phyloP scores from a whole-genome alignment of 768 basidiomycete genomes.

The Lentinula detonsa region DNA sequence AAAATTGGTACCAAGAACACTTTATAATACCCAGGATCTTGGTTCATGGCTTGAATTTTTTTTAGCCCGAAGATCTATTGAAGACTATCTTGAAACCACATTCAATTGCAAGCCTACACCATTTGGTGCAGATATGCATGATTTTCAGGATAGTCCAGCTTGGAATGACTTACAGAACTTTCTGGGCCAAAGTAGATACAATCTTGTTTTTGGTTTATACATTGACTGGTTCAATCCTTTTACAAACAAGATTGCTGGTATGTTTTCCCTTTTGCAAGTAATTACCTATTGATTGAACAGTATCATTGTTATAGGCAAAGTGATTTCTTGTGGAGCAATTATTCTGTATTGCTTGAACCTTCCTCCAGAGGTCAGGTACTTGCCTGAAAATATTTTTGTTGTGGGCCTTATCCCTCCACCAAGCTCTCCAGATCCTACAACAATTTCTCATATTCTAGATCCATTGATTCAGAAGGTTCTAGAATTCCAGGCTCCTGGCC shows the following conservation, averaged over 20 bases:
- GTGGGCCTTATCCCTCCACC: slow-evolving; percentile 27
- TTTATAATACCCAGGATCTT: slow-evolving; percentile 20
- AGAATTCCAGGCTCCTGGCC: slow-evolving; percentile 11
- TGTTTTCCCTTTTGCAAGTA: background rate
- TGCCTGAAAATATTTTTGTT: slow-evolving; percentile 25
- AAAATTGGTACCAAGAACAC: slow-evolving; percentile 13
- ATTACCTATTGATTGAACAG: background rate
- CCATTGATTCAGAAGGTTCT: slow-evolving; percentile 9
- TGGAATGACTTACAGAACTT: slow-evolving; percentile 15
- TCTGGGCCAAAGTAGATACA: slow-evolving; percentile 7
- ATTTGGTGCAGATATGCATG: slow-evolving; percentile 11
- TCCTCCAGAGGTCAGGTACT: slow-evolving; percentile 16
- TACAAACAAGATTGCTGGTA: slow-evolving; percentile 24
- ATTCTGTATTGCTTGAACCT: slow-evolving; percentile 28
- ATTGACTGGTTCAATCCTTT: slow-evolving; percentile 6
- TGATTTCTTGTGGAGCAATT: slow-evolving; percentile 21
- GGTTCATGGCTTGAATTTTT: slow-evolving; percentile 23
- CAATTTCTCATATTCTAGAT: slow-evolving; percentile 16
- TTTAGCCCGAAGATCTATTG: slow-evolving; percentile 16
- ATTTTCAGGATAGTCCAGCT: slow-evolving; percentile 21
- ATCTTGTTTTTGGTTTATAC: background rate
- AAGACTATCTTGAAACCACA: slow-evolving; percentile 11
- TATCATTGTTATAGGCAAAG: slow-evolving; percentile 5
- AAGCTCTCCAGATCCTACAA: slow-evolving; percentile 14
- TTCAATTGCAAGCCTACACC: slow-evolving; percentile 10